Conservation (phyloP, 2,329 filamentous ascomycete species). For the Colletotrichum truncatum region DNA sequence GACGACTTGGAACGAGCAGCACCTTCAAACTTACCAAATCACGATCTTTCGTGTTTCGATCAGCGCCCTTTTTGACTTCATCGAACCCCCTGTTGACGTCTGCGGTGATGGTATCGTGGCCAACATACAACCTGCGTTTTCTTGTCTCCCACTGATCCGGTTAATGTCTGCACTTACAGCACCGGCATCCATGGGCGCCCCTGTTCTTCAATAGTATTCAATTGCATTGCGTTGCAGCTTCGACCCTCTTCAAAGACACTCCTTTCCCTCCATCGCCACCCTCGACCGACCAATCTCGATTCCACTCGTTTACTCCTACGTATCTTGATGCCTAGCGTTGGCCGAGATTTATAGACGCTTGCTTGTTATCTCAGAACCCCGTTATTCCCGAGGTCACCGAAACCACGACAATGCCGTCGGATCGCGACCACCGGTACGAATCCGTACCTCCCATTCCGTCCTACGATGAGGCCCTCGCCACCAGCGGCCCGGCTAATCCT, state of each 20-base stretch:
- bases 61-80: not conserved
- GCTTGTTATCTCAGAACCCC: not conserved
- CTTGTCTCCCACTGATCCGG: not conserved
- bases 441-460: slow-evolving; percentile 49
- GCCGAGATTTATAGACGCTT: not conserved
- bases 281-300: not conserved
- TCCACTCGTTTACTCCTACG: not conserved
- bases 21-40: slow-evolving; percentile 5
- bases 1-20: not conserved
- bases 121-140: not conserved
- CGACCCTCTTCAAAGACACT: slow-evolving; percentile 5
- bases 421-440: slow-evolving; percentile 42
- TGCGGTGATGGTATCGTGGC: slow-evolving; percentile 4
- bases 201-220: slow-evolving; percentile 25
- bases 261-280: slow-evolving; percentile 5
- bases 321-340: not conserved
- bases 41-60: not conserved
- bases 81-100: not conserved
- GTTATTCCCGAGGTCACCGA: not conserved
- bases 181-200: slow-evolving; percentile 26
- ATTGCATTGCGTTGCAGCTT: slow-evolving; percentile 11
- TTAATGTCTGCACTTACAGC: slow-evolving; percentile 21
- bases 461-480: slow-evolving; percentile 52
- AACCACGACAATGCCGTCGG: slow-evolving; percentile 25
- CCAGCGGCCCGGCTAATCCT: slow-evolving; percentile 42